These are phyloP conservation scores for Lasiodiplodia sp. DNA, from an alignment of 2,329 filamentous ascomycete species.

Conservation along the genomic window DNA sequence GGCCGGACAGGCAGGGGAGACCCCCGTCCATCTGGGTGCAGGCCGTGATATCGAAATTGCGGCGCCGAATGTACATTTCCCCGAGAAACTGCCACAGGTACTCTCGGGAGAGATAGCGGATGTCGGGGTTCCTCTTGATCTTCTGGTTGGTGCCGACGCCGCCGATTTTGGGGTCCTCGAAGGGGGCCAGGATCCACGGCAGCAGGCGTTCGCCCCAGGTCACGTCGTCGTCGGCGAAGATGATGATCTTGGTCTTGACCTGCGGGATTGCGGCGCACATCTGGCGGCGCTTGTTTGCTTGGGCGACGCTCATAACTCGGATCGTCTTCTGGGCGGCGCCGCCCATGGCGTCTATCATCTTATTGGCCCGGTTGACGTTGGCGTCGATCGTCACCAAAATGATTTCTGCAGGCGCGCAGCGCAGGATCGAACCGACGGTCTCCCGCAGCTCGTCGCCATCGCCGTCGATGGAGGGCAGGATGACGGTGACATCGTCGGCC, in stretches of 20 bases:
- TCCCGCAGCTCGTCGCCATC: conserved; percentile 82
- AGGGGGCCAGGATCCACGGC: conserved; percentile 91
- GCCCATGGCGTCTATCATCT: conserved; percentile 58
- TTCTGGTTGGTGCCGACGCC: conserved; percentile 93
- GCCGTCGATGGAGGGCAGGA: conserved; percentile 91
- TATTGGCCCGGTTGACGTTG: conserved; percentile 73
- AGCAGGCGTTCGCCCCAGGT: conserved; percentile 87
- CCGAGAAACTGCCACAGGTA: conserved; percentile 88
- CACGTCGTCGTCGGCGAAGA: conserved; percentile 96
- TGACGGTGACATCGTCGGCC: conserved; percentile 86
- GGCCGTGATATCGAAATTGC: conserved; percentile 96
- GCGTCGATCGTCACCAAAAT: conserved; percentile 87
- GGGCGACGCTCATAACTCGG: conserved; percentile 76
- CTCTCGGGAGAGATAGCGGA: conserved; percentile 38
- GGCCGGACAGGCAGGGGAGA: conserved; percentile 94
- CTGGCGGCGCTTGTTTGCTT: conserved; percentile 95
- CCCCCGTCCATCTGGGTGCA: conserved; percentile 95
- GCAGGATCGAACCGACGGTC: conserved; percentile 79
- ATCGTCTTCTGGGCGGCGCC: conserved; percentile 63
- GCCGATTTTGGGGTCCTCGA: conserved; percentile 82
- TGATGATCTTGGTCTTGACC: conserved; percentile 81
- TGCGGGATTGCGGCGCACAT: conserved; percentile 90
- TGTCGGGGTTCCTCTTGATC: conserved; percentile 71
- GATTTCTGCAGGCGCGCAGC: conserved; percentile 73
- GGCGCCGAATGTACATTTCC: conserved; percentile 87